Evolutionary conservation across 2,329 filamentous ascomycete genomes (phyloP), one percentile per base, ranked within the genome.

Genomic region (Arthrobotrys musiformis): DNA sequence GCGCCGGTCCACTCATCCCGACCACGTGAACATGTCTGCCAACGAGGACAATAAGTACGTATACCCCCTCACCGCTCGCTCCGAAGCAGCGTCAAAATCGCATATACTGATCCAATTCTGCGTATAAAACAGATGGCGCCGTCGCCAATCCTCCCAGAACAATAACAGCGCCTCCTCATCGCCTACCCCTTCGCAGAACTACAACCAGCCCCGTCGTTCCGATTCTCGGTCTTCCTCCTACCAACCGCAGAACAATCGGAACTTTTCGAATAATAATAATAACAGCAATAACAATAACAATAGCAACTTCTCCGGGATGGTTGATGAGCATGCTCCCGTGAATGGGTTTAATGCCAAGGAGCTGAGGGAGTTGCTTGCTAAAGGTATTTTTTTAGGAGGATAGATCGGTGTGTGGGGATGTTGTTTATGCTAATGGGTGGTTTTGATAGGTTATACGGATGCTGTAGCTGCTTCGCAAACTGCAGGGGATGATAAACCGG

Each of bases 91-190:
- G n/a, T n/a, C n/a, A n/a, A n/a, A n/a, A n/a, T n/a, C n/a, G n/a
- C n/a, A n/a, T n/a, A n/a, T n/a, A n/a, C n/a, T n/a, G n/a, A n/a
- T n/a, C n/a, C n/a, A 54, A 13, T 58, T 26, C 17, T 33, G n/a
- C n/a, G n/a, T n/a, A n/a, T n/a, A n/a, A n/a, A n/a, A n/a, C n/a
- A 77, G 73, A 33, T 77, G 73, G 73, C 73, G 73, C 24, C 73
- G 73, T 37, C 73, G 73, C 58, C 73, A 77, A 46, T 77, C 73
- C 58, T 26, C 64, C n/a, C 73, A 77, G 40, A 48, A 62, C 33
- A 70, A 70, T 42, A 70, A 70, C 17, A 68, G 56, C 66, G 64
- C 73, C 15, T 77, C 73, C 5, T 58, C 72, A 17, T 69, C 63
- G 28, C 73, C 58, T 15, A 62, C 56, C 30, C 40, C 66, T 17